A percentile compares a stretch with the other conserved stretches of the same genome.
These are phyloP conservation scores for Pseudozyma hubeiensis DNA, from an alignment of 1,284 basidiomycete genomes.

Conservation along the genomic window DNA sequence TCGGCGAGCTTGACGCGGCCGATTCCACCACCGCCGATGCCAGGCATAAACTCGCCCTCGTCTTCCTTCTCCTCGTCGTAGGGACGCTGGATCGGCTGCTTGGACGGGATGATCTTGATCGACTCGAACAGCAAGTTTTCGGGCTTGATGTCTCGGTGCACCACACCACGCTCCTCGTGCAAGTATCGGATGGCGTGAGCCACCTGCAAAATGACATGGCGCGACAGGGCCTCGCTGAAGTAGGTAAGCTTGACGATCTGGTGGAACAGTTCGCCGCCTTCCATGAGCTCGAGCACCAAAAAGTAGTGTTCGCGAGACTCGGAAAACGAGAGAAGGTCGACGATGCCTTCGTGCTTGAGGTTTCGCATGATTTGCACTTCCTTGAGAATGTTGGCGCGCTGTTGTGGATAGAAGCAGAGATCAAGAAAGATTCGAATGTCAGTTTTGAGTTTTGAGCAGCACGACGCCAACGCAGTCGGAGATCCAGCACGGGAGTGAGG, in stretches of 20 bases:
- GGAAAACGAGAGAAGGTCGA: slow-evolving; percentile 72
- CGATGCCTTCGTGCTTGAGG: slow-evolving; percentile 86
- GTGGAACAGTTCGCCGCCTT: slow-evolving; percentile 98
- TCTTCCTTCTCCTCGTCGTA: slow-evolving; percentile 99
- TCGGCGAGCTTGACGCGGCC: slow-evolving; percentile 99
- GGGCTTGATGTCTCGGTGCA: slow-evolving; percentile 98
- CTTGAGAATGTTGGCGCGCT: slow-evolving; percentile 98
- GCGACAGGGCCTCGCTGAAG: slow-evolving; percentile 79
- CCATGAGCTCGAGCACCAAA: slow-evolving; percentile 81
- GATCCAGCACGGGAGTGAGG: background rate
- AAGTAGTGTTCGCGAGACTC: slow-evolving; percentile 95
- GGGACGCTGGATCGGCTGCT: slow-evolving; percentile 76
- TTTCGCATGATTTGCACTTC: slow-evolving; percentile 99
- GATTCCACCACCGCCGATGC: slow-evolving; percentile 94
- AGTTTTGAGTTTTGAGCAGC: background rate
- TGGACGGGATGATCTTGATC: slow-evolving; percentile 91
- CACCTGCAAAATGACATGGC: slow-evolving; percentile 97
- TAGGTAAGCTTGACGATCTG: slow-evolving; percentile 99
- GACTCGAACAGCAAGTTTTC: slow-evolving; percentile 96
- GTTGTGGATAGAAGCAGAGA: slow-evolving; percentile 34
- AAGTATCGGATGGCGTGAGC: slow-evolving; percentile 94
- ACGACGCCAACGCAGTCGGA: background rate
- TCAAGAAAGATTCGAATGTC: slow-evolving; percentile 45
- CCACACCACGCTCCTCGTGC: slow-evolving; percentile 97
- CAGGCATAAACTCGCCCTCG: slow-evolving; percentile 92